Evolutionary conservation across 2,329 filamentous ascomycete genomes (phyloP), one percentile per base, ranked within the genome.

Genomic region (Aciculosporium take): DNA sequence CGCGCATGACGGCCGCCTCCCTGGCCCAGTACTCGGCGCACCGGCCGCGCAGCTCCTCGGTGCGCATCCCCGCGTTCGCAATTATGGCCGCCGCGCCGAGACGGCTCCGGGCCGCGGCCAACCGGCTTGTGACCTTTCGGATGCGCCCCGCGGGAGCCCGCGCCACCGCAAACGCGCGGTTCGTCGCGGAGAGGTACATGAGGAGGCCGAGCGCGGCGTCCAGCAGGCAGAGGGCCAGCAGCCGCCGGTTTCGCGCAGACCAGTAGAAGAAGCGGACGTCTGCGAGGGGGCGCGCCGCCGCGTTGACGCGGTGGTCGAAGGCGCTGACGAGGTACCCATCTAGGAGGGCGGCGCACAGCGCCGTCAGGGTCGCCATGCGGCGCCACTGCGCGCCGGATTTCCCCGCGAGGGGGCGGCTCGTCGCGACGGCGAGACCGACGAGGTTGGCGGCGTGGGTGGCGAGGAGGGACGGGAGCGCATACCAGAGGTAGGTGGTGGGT

Each of bases 401-500:
- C 18, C 82, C 83, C 0, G 76, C 72, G 39, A 89, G 56, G 0
- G 75, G 57, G 2, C 72, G 66, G 0, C 83, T 86, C 0, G 89
- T 96, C 1, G 76, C 78, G 34, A 85, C 52, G 4, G 84, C 84
- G 15, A 94, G 62, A 36, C 80, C 60, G 41, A 75, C 61, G 39
- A 94, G 70, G 62, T 95, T 91, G 37, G 79, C 56, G 7, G 96
- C 65, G 61, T 98, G 89, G n/a, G 84, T 81, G 12, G 76, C 67
- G 1, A 88, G 53, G 7, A 94, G 64, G 21, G 75, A 68, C 0
- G 89, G 84, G 0, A 93, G 62, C 12, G 83, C 80, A 62, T 94
- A 96, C 57, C 84, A 73, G 37, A 94, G 71, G 65, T 87, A 95
- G 32, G 73, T 76, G 29, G 65, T 67, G 5, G 76, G 71, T 37